Base-by-base conservation (phyloP, 805 yeast species). In the Wickerhamomyces rabaulensis region DNA sequence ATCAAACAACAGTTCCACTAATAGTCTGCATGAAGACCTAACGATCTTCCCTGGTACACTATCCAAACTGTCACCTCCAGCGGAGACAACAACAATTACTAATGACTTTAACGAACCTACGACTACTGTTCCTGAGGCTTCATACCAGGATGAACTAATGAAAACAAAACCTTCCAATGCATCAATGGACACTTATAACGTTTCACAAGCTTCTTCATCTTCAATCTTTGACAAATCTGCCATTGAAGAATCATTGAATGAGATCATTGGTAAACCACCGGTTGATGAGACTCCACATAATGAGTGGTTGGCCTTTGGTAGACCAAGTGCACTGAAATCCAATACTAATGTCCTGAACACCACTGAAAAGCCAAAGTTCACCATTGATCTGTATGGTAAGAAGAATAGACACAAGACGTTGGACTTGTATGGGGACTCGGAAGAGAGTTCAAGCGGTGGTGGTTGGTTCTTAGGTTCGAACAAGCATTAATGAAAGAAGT, bases 301-400 rank as follows among this genome's bases (percentile, higher is more conserved):
- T 29, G 37, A 43, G 17, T 43, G 45, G 45, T 4, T 43, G 20
- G 23, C 20, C 9, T 40, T 39, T 17, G 17, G 40, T 3, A 36
- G 23, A 20, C 13, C 39, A n/a, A 22, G 19, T 15, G n/a, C 35
- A 3, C n/a, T 37, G 6, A 15, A 6, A 20, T 29, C 38, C 9
- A 41, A 41, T 16, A 20, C 25, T 20, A 41, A 40, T n/a, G 17
- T 12, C 22, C 31, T 29, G 22, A 38, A 23, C 26, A 21, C 40
- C 5, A 12, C 27, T 15, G 10, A 35, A 10, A 13, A 35, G 6
- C 45, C 46, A 17, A 52, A 51, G 40, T 58, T 52, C 47, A 60
- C 54, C 49, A 59, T 60, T 43, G 61, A 60, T 22, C 43, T 60
- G 19, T 60, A 59, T 41, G 62, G 57, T 6, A 54, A 55, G 42